Conservation (phyloP, 345 rosid genomes). For the Gossypium turneri region DNA sequence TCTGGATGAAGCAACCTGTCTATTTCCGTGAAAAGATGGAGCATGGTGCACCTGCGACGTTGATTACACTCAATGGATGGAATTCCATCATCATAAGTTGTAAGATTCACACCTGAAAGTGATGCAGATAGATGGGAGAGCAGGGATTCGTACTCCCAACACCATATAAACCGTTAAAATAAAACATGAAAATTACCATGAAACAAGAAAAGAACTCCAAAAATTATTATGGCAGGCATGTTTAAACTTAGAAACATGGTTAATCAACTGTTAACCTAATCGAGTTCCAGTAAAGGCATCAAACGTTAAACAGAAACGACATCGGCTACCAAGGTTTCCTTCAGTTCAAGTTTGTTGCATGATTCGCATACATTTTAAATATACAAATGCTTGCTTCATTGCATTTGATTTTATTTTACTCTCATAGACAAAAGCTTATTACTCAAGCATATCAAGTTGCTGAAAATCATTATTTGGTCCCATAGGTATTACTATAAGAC, state of each 20-base stretch:
- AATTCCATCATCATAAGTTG: constrained; percentile 84
- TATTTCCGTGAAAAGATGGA: constrained; percentile 67
- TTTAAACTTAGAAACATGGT: background rate
- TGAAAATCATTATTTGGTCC: background rate
- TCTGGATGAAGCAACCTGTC: constrained; percentile 97
- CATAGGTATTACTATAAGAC: background rate
- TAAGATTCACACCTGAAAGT: constrained; percentile 89
- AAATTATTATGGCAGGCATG: background rate
- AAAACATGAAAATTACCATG: background rate
- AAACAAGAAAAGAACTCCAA: background rate
- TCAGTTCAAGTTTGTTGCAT: background rate
- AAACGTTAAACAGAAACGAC: background rate
- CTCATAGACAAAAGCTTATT: background rate
- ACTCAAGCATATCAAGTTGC: background rate
- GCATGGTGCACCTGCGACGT: constrained; percentile 46
- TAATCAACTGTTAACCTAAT: background rate
- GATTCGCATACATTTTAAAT: background rate
- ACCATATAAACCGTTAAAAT: too few species aligned
- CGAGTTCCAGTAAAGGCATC: background rate
- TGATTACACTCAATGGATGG: constrained; percentile 53
- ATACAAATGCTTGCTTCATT: background rate
- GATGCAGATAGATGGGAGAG: background rate
- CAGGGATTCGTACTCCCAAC: too few species aligned
- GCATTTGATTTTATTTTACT: background rate
- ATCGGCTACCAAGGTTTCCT: background rate